These are phyloP conservation scores for Bertia moriformis DNA, from an alignment of 2,329 filamentous ascomycete species.

Conservation along the genomic window DNA sequence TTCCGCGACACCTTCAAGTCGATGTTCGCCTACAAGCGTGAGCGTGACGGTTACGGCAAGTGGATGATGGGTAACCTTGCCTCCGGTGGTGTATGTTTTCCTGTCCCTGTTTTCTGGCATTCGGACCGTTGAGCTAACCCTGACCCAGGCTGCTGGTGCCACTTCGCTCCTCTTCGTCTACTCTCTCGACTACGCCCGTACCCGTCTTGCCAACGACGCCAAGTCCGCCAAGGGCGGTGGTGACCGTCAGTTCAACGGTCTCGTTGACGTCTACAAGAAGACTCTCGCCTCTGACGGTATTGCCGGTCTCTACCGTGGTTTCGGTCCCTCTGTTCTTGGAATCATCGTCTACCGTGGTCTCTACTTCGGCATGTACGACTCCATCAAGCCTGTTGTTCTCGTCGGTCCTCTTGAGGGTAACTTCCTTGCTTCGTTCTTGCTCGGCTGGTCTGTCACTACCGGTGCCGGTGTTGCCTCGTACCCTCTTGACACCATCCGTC, in stretches of 20 bases:
- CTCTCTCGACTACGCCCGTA: slow-evolving; percentile 99
- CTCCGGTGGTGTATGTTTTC: slow-evolving; percentile 83
- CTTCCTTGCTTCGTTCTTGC: slow-evolving; percentile 98
- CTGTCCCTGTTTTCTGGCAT: not conserved
- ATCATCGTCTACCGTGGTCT: slow-evolving; percentile 99
- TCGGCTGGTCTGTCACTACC: slow-evolving; percentile 98
- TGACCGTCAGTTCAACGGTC: slow-evolving; percentile 99
- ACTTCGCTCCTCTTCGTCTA: slow-evolving; percentile 99
- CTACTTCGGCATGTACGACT: slow-evolving; percentile 99
- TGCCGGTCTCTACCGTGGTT: slow-evolving; percentile 99
- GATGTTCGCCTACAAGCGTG: slow-evolving; percentile 99
- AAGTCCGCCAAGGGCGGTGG: slow-evolving; percentile 95
- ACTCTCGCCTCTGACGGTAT: slow-evolving; percentile 97
- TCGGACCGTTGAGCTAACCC: slow-evolving; percentile 4
- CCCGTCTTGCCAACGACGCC: slow-evolving; percentile 99
- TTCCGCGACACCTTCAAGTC: slow-evolving; percentile 99
- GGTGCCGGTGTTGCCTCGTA: slow-evolving; percentile 99
- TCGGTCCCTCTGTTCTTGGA: slow-evolving; percentile 97
- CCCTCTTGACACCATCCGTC: slow-evolving; percentile 99
- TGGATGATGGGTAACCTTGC: slow-evolving; percentile 99
- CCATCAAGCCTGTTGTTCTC: slow-evolving; percentile 96
- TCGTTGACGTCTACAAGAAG: slow-evolving; percentile 99
- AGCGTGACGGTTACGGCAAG: slow-evolving; percentile 91
- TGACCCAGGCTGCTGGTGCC: slow-evolving; percentile 73
- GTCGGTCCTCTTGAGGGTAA: slow-evolving; percentile 83